Base-by-base conservation (phyloP, 2,329 filamentous ascomycete species). In the Colletotrichum brevisporum region DNA sequence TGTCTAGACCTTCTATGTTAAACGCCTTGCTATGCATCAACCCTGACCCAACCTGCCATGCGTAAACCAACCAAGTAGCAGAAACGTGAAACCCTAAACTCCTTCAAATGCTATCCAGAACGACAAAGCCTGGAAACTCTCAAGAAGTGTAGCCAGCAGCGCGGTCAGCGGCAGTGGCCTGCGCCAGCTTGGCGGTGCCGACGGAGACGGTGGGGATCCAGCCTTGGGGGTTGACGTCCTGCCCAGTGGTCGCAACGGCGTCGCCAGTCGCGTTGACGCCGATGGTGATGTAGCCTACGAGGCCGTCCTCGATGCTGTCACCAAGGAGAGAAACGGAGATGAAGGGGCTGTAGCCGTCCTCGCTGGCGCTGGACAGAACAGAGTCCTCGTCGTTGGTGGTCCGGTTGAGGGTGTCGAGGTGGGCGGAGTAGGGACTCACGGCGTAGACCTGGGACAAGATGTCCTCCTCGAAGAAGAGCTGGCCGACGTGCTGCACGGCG, bases 311-410 rank as follows among this genome's bases (percentile, higher is more conserved):
- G 5, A 84, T 72, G 31, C 78, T 76, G 27, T 87, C 83, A 1
- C 86, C 86, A 3, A 89, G 79, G 12, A 84, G 79, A 10, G 84
- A 81, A 68, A 87, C 87, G 73, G 88, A 81, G 60, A 87, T 77
- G 72, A 88, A 80, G 0, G 86, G 86, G 72, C 86, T 84, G 41
- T 63, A 56, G 16, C 83, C 82, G 66, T 83, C 81, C 73, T 81
- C 75, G 43, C 26, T 80, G 72, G 51, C 86, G 80, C 53, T 86
- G 82, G n/a, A 70, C 48, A 86, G 83, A 10, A 71, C 66, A 13
- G 57, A 68, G 73, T 89, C 86, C 0, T 85, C 78, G n/a, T 31
- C 64, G 24, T 60, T 68, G 27, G 27, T 55, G 6, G 58, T 67
- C 13, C 47, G 47, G 31, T 53, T 67, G 4, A 57, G 4, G n/a